phyloP scores from a whole-genome alignment of 441 rosid species.

The Croton laevigatus region DNA sequence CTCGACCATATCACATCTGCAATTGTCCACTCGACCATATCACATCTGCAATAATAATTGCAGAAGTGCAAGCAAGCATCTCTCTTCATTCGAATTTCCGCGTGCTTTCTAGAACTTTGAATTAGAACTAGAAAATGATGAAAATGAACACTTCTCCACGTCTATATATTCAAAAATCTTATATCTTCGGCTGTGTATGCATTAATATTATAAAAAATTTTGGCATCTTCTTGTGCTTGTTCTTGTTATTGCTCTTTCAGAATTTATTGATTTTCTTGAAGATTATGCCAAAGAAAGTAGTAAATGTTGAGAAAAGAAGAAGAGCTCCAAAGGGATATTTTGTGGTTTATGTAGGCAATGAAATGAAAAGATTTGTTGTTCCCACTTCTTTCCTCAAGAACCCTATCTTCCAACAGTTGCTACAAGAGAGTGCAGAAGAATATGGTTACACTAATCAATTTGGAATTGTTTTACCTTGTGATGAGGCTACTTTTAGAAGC shows the following conservation, averaged over 20 bases:
- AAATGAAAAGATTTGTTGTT: conserved; percentile 30
- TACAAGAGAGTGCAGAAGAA: conserved; percentile 34
- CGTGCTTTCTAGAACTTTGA: too few relatives aligned
- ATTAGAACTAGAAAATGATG: neutral
- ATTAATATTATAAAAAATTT: neutral
- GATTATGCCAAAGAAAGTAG: conserved; percentile 21
- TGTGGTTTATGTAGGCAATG: conserved; percentile 35
- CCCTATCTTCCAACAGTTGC: conserved; percentile 27
- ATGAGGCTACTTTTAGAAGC: conserved; percentile 9
- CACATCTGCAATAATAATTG: too few relatives aligned
- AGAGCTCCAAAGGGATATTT: conserved; percentile 38
- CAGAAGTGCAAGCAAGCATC: too few relatives aligned
- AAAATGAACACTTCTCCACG: neutral
- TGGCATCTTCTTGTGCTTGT: neutral
- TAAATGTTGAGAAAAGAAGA: conserved; percentile 2
- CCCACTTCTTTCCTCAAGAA: conserved; percentile 28
- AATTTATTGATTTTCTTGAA: neutral
- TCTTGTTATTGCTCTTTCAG: neutral
- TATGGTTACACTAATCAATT: conserved; percentile 1
- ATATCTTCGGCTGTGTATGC: neutral
- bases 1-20: too few relatives aligned
- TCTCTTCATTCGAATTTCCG: too few relatives aligned
- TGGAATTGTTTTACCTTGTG: conserved; percentile 19
- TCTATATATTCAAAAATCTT: neutral
- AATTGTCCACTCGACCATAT: too few relatives aligned